phyloP scores from a whole-genome alignment of 2,329 filamentous ascomycete species.

The Chaetomiaceae sp. region DNA sequence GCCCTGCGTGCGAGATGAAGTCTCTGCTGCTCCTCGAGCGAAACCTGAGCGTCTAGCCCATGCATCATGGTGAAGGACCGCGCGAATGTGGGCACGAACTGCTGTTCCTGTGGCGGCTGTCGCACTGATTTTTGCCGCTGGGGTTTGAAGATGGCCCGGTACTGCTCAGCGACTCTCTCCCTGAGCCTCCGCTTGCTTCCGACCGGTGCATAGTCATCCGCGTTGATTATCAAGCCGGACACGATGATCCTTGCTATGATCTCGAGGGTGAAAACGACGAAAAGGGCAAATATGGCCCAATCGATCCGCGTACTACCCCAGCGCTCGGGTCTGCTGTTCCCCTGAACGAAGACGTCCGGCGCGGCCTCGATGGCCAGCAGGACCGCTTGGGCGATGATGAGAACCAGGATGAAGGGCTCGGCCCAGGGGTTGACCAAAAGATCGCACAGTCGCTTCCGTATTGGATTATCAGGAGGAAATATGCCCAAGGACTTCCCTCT shows the following conservation, averaged over 20 bases:
- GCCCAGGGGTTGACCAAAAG: slow-evolving; percentile 80
- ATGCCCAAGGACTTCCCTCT: slow-evolving; percentile 82
- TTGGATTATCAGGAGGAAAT: slow-evolving; percentile 70
- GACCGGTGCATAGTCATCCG: slow-evolving; percentile 85
- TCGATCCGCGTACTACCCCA: slow-evolving; percentile 72
- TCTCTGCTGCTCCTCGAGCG: slow-evolving; percentile 72
- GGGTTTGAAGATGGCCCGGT: slow-evolving; percentile 74
- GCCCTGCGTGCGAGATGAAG: slow-evolving; percentile 83
- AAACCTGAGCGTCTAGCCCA: slow-evolving; percentile 55
- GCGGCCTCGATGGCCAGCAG: slow-evolving; percentile 82
- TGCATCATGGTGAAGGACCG: slow-evolving; percentile 76
- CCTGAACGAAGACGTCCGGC: slow-evolving; percentile 61
- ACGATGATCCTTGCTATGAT: slow-evolving; percentile 80
- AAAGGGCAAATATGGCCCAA: slow-evolving; percentile 76
- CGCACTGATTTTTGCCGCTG: slow-evolving; percentile 67
- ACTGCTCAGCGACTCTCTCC: slow-evolving; percentile 70
- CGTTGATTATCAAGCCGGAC: slow-evolving; percentile 88
- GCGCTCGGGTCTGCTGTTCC: slow-evolving; percentile 52
- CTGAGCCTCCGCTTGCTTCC: slow-evolving; percentile 71
- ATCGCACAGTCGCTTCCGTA: slow-evolving; percentile 74
- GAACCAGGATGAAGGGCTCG: slow-evolving; percentile 77
- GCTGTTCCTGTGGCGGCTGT: slow-evolving; percentile 40
- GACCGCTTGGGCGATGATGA: slow-evolving; percentile 85
- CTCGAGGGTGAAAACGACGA: slow-evolving; percentile 86
- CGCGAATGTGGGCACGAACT: slow-evolving; percentile 59